Percentiles rank a stretch among this genome's conserved stretches.
Conservation (phyloP, 768 basidiomycete species). For the Nidularia sp. region DNA sequence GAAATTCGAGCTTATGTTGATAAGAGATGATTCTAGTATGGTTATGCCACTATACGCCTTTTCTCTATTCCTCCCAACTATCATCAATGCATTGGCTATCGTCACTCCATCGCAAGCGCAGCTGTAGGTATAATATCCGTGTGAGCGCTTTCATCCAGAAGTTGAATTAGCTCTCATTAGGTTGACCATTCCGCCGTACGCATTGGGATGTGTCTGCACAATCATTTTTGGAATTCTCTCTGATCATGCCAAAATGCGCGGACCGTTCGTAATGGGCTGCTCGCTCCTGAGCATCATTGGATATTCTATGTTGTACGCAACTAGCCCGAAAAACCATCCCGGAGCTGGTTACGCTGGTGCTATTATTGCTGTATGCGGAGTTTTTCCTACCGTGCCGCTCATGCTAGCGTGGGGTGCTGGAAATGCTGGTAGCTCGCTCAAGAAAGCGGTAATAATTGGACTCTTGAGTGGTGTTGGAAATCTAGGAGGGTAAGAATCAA, state of each 20-base stretch:
- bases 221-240: slow-evolving; percentile 24
- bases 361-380: slow-evolving; percentile 38
- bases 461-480: slow-evolving; percentile 44
- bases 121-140: slow-evolving; percentile 10
- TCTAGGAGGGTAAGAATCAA: slow-evolving; percentile 25
- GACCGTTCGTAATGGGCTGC: slow-evolving; percentile 35
- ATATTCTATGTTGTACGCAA: slow-evolving; percentile 34
- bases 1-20: background rate
- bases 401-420: slow-evolving; percentile 42
- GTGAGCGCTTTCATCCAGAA: background rate
- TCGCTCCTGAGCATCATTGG: slow-evolving; percentile 35
- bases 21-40: slow-evolving; percentile 14
- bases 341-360: slow-evolving; percentile 35
- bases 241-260: slow-evolving; percentile 26
- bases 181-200: slow-evolving; percentile 29
- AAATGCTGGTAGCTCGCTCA: slow-evolving; percentile 47
- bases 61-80: slow-evolving; percentile 27
- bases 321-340: slow-evolving; percentile 12
- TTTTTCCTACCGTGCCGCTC: slow-evolving; percentile 37
- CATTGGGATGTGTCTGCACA: slow-evolving; percentile 20
- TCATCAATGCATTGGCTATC: slow-evolving; percentile 28
- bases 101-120: slow-evolving; percentile 36
- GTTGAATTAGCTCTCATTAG: slow-evolving; percentile 2
- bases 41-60: slow-evolving; percentile 38
- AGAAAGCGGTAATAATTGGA: slow-evolving; percentile 42